Percentiles rank a stretch among this genome's conserved stretches.
These are phyloP conservation scores for Diaporthe vaccinii DNA, from an alignment of 2,329 filamentous ascomycete species.

Conservation along the genomic window DNA sequence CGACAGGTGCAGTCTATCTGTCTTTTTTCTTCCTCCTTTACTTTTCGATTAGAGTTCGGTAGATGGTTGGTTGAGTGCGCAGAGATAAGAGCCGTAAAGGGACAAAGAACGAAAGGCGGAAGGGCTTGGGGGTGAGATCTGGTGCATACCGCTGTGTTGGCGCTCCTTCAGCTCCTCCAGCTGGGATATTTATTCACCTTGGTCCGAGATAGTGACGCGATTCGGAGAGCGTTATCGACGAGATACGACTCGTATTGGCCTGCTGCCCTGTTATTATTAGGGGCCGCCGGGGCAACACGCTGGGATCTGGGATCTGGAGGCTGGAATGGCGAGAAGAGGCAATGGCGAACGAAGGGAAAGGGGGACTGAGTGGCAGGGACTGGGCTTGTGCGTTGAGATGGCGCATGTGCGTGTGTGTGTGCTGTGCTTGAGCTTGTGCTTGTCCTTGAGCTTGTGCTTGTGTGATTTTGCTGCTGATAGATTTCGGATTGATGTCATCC, in stretches of 20 bases:
- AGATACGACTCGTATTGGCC: slow-evolving; percentile 28
- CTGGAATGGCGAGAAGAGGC: slow-evolving; percentile 4
- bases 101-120: slow-evolving; percentile 3
- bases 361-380: neutral
- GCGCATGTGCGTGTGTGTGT: slow-evolving; percentile 1
- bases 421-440: neutral
- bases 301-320: slow-evolving; percentile 17
- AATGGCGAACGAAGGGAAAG: slow-evolving; percentile 17
- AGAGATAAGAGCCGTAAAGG: slow-evolving; percentile 28
- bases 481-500: slow-evolving; percentile 32
- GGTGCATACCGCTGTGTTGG: slow-evolving; percentile 14
- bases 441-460: slow-evolving; percentile 4
- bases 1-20: neutral
- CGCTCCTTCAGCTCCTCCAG: slow-evolving; percentile 29
- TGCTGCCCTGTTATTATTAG: slow-evolving; percentile 32
- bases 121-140: neutral
- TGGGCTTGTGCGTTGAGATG: slow-evolving; percentile 9
- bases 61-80: neutral
- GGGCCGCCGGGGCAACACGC: slow-evolving; percentile 19
- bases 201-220: slow-evolving; percentile 6
- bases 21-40: neutral
- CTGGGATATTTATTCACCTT: slow-evolving; percentile 23
- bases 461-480: slow-evolving; percentile 12
- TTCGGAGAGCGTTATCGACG: neutral
- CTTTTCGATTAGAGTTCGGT: slow-evolving; percentile 10